These are phyloP conservation scores for Venturia aucupariae DNA, from an alignment of 2,329 filamentous ascomycete genomes.

Conservation along the genomic window DNA sequence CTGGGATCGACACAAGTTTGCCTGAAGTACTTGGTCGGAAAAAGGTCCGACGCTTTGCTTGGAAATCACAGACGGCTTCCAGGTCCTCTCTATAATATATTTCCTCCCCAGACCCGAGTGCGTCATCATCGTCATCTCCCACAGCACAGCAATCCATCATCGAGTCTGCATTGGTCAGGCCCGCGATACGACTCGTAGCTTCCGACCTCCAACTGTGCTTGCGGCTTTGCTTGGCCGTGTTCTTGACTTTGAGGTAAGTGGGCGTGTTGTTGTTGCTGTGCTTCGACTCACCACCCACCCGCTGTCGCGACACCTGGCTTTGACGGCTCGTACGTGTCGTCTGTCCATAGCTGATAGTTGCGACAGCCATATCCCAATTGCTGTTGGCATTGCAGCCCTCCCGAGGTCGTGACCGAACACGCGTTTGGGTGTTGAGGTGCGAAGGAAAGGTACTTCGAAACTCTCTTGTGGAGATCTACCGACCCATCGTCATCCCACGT, in stretches of 20 bases:
- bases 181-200: no score
- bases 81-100: neutral
- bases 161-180: neutral
- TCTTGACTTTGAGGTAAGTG: neutral
- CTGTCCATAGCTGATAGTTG: neutral
- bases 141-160: neutral
- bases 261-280: neutral
- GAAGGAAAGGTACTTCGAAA: neutral
- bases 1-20: neutral
- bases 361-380: neutral
- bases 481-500: neutral
- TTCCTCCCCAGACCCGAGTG: neutral
- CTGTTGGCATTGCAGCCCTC: no score
- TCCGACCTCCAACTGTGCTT: no score
- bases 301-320: neutral
- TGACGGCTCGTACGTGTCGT: neutral
- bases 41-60: constrained; percentile 3
- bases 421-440: neutral
- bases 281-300: neutral
- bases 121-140: constrained; percentile 2
- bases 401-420: neutral
- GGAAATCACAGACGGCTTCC: neutral
- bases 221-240: neutral
- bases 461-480: neutral
- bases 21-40: neutral